Base-by-base conservation (phyloP, 495 filamentous ascomycete species). In the Cladorrhinum samala region DNA sequence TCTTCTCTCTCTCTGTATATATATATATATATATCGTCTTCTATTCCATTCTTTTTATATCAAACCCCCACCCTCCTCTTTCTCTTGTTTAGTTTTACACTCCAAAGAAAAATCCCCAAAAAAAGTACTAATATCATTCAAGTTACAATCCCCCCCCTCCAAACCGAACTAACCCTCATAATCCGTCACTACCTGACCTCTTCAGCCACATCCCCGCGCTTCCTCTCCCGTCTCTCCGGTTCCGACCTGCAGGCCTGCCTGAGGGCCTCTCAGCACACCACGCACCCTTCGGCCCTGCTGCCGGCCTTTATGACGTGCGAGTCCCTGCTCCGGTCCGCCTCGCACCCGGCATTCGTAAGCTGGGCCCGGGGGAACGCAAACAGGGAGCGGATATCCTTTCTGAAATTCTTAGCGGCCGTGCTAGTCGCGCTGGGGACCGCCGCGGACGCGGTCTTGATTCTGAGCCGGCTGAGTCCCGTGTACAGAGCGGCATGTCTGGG, bases 111-210 rank as follows among this genome's bases (percentile, higher is more conserved):
- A 17, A 25, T 2, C n/a, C 4, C n/a, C 17, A 47, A 19, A 43
- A 17, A 46, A 17, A 39, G 11, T 16, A 51, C 52, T 14, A 57
- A 13, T 9, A 27, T n/a, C 37, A 87, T 84, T 87, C 68, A 84
- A 88, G 85, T 87, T 68, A 85, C 83, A 2, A 76, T 83, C 19
- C 86, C 87, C 52, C 86, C 85, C 3, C 84, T 82, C 66, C 80
- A 83, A 19, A 79, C 83, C 37, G 86, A 89, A 63, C 72, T 86
- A 47, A 69, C 72, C 42, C 73, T 78, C 39, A 71, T 87, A 55
- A 80, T 83, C 56, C 74, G 75, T 27, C 79, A 79, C 50, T 89
- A 88, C 60, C 71, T 89, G 50, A 76, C 76, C n/a, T 75, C 78
- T 44, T 72, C 70, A 30, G 73, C 78, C n/a, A 70, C 81, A 27